Evolutionary conservation across 192 early-diverging fungal genomes (phyloP), one percentile per base, ranked within the genome.

Genomic region (Phlyctochytrium bullatum): DNA sequence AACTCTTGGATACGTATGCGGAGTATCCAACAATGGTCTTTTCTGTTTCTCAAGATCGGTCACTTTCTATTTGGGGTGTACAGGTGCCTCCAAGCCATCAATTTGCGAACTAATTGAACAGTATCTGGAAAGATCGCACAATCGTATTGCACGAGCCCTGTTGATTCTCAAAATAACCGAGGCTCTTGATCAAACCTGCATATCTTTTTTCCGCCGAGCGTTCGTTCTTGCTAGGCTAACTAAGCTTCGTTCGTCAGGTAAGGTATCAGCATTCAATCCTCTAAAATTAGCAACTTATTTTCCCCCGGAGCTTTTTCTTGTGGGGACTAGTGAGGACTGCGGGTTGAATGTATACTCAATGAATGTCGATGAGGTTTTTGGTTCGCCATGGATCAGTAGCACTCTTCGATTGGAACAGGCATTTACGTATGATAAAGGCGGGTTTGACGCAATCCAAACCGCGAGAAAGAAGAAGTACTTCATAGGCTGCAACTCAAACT

Each of bases 381-480:
- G 54, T 10, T 57, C 54, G 54, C 16, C 54, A 28, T 57, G 54
- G 40, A 47, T 47, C 40, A 47, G 20, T 47, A 47, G 40, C 40
- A 47, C 6, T 47, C 20, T 47, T 47, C 6, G 20, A 47, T 47
- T n/a, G n/a, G n/a, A n/a, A n/a, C n/a, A n/a, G n/a, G n/a, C n/a
- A n/a, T n/a, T n/a, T n/a, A n/a, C n/a, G n/a, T n/a, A n/a, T n/a
- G n/a, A n/a, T n/a, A n/a, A n/a, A n/a, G n/a, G n/a, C n/a, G n/a
- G n/a, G n/a, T n/a, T n/a, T n/a, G n/a, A n/a, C n/a, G n/a, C n/a
- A n/a, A n/a, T n/a, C n/a, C n/a, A n/a, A n/a, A n/a, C n/a, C n/a
- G n/a, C n/a, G n/a, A n/a, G n/a, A n/a, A n/a, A n/a, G n/a, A n/a
- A n/a, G n/a, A n/a, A n/a, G n/a, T n/a, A n/a, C n/a, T n/a, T n/a